These are phyloP conservation scores for Pichia kudriavzevii DNA, from an alignment of 1,139 yeast species.

Conservation along the genomic window DNA sequence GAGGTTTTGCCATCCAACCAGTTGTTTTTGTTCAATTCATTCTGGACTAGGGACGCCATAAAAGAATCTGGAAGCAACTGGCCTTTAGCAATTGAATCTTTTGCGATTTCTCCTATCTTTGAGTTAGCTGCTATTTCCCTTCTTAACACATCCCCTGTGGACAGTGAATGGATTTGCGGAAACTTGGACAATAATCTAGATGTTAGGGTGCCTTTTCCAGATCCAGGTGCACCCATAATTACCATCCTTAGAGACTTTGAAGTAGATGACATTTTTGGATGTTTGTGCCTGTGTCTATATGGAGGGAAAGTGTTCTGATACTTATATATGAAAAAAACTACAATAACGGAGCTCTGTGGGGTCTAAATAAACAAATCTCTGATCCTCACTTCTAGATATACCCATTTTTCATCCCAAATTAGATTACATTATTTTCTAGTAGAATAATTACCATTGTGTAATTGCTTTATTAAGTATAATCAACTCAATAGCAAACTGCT, in stretches of 20 bases:
- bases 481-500: too few species aligned
- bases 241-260: conserved; percentile 53
- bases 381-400: too few species aligned
- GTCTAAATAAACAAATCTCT: too few species aligned
- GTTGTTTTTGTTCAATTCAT: conserved; percentile 36
- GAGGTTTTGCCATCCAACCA: conserved; percentile 44
- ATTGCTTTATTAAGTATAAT: too few species aligned
- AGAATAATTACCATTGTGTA: too few species aligned
- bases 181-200: conserved; percentile 50
- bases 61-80: conserved; percentile 63
- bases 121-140: conserved; percentile 53
- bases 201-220: conserved; percentile 91
- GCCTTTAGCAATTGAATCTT: conserved; percentile 52
- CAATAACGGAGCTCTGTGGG: too few species aligned
- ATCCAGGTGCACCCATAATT: conserved; percentile 86
- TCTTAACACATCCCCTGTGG: conserved; percentile 82
- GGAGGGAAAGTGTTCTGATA: too few species aligned
- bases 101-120: conserved; percentile 51
- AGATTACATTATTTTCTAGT: too few species aligned
- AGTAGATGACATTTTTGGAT: conserved; percentile 4
- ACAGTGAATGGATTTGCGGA: conserved; percentile 44
- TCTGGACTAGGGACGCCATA: conserved; percentile 53
- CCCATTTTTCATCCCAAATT: too few species aligned
- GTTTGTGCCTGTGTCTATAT: not conserved
- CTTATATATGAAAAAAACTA: too few species aligned